Conservation (phyloP, 495 filamentous ascomycete genomes). For the Penicillium coprophilum region DNA sequence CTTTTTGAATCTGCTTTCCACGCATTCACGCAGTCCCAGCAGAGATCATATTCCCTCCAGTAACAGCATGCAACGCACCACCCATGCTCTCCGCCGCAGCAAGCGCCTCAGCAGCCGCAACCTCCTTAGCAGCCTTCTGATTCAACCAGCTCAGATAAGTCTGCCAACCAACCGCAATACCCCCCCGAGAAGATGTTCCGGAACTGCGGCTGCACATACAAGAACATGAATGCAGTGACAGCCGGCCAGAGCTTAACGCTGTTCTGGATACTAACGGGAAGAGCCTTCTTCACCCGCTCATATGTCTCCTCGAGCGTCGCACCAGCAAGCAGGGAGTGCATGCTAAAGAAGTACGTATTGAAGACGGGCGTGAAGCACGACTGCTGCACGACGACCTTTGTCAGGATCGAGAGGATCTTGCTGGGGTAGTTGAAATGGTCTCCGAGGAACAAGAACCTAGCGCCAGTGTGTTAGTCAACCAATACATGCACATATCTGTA, state of each 20-base stretch:
- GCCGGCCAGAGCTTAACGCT: constrained; percentile 87
- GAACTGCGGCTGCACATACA: constrained; percentile 75
- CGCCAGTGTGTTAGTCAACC: neutral
- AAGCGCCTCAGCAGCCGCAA: constrained; percentile 32
- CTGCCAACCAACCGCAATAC: constrained; percentile 86
- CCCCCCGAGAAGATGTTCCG: constrained; percentile 71
- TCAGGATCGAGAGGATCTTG: constrained; percentile 63
- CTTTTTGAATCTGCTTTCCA: neutral
- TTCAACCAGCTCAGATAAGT: constrained; percentile 85
- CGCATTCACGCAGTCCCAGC: constrained; percentile 28
- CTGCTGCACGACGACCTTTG: constrained; percentile 82
- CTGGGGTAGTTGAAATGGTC: constrained; percentile 78
- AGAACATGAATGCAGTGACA: constrained; percentile 85
- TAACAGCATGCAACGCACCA: constrained; percentile 9
- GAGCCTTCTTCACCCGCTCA: constrained; percentile 70
- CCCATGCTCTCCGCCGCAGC: constrained; percentile 22
- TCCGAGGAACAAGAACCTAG: constrained; percentile 78
- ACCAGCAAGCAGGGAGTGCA: constrained; percentile 66
- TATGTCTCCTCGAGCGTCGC: constrained; percentile 59
- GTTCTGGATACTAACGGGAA: constrained; percentile 74
- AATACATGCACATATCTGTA: neutral
- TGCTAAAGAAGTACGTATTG: constrained; percentile 88
- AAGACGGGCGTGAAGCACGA: constrained; percentile 80
- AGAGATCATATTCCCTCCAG: constrained; percentile 13
- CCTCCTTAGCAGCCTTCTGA: constrained; percentile 63